These are phyloP conservation scores for Myxozyma sirexii DNA, from an alignment of 805 yeast genomes.

Conservation along the genomic window DNA sequence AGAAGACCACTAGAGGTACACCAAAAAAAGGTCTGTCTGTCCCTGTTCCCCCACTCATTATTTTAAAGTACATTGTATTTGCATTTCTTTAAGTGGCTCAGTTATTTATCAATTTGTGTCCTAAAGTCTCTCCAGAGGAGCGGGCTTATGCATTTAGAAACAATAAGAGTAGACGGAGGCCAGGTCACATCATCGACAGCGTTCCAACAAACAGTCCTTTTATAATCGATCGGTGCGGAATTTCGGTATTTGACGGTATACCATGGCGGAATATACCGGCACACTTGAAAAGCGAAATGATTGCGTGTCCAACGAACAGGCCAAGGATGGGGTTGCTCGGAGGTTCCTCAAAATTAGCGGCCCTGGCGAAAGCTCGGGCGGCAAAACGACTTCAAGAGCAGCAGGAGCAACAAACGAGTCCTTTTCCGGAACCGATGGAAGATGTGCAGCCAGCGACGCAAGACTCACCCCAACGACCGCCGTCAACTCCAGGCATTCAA, in stretches of 20 bases:
- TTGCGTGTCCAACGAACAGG: background rate
- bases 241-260: conserved; percentile 22
- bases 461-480: background rate
- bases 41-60: background rate
- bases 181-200: background rate
- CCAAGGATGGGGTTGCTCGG: conserved; percentile 25
- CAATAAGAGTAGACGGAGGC: conserved; percentile 2
- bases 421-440: conserved; percentile 10
- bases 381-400: conserved; percentile 24
- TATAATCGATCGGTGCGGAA: background rate
- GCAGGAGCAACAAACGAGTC: background rate
- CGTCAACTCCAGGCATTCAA: background rate
- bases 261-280: conserved; percentile 19
- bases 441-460: conserved; percentile 5
- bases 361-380: conserved; percentile 51
- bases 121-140: conserved; percentile 10
- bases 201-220: background rate
- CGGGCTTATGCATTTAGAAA: conserved; percentile 4
- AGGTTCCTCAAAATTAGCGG: conserved; percentile 50
- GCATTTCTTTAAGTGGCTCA: background rate
- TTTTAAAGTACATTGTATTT: background rate
- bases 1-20: conserved; percentile 7
- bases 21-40: conserved; percentile 21
- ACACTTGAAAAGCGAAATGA: conserved; percentile 3
- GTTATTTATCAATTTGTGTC: conserved; percentile 16